A percentile compares a stretch with the other conserved stretches of the same genome.
These are phyloP conservation scores for Lactarius quietus DNA, from an alignment of 768 basidiomycete species.

Conservation along the genomic window DNA sequence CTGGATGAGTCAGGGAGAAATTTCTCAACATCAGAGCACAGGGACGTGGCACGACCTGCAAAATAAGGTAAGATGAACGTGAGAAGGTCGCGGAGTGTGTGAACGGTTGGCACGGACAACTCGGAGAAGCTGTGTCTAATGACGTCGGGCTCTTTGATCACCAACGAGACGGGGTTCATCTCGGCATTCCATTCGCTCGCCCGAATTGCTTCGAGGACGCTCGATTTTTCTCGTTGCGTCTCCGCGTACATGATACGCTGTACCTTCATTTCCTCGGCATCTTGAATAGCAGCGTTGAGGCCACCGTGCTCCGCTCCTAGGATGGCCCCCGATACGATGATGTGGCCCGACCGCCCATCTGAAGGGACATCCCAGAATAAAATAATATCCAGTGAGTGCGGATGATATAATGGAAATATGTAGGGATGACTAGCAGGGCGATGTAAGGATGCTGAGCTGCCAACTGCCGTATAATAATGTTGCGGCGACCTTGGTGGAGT, in stretches of 20 bases:
- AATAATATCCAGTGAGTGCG: constrained; percentile 65
- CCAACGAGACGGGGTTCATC: constrained; percentile 61
- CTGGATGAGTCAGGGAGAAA: constrained; percentile 60
- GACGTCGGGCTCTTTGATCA: constrained; percentile 43
- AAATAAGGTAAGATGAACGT: constrained; percentile 6
- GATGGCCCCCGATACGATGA: constrained; percentile 52
- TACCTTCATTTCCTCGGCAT: constrained; percentile 57
- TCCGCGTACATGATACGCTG: constrained; percentile 91
- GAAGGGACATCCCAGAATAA: constrained; percentile 73
- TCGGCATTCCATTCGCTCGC: constrained; percentile 75
- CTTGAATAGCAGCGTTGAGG: constrained; percentile 56
- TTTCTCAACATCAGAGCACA: constrained; percentile 63
- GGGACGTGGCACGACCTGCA: constrained; percentile 53
- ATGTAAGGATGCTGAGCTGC: constrained; percentile 53
- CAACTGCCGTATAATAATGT: constrained; percentile 37
- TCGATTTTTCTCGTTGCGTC: constrained; percentile 68
- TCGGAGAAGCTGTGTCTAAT: constrained; percentile 60
- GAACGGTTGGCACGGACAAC: constrained; percentile 46
- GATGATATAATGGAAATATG: constrained; percentile 82
- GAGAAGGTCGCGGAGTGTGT: background rate
- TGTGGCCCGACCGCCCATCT: constrained; percentile 57
- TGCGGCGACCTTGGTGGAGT: constrained; percentile 50
- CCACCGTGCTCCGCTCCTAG: constrained; percentile 69
- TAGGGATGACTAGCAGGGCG: constrained; percentile 45
- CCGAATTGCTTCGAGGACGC: constrained; percentile 63